Conservation (phyloP, 495 filamentous ascomycete genomes). For the Hypoxylon cercidicola region DNA sequence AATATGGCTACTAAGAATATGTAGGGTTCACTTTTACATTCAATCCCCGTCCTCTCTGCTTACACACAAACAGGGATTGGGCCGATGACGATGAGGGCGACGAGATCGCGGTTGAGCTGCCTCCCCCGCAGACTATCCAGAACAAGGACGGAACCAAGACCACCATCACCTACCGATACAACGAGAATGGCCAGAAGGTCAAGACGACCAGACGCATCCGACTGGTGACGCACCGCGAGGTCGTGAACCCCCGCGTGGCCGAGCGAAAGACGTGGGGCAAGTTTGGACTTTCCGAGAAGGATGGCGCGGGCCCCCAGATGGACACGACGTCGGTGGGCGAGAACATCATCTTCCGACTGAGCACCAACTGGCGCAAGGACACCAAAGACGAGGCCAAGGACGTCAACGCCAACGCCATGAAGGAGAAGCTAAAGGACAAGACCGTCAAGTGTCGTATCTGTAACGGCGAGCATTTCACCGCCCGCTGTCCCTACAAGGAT, state of each 20-base stretch:
- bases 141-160: constrained; percentile 99
- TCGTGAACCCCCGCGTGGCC: constrained; percentile 90
- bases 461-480: constrained; percentile 97
- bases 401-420: constrained; percentile 81
- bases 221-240: constrained; percentile 84
- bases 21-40: constrained; percentile 6
- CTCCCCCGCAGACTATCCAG: constrained; percentile 82
- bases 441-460: constrained; percentile 99
- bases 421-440: constrained; percentile 95
- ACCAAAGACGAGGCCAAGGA: constrained; percentile 81
- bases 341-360: constrained; percentile 95
- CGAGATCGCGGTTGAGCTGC: constrained; percentile 81
- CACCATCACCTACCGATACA: constrained; percentile 86
- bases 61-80: constrained; percentile 72
- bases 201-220: constrained; percentile 96
- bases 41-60: constrained; percentile 7
- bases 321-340: constrained; percentile 95
- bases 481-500: constrained; percentile 81
- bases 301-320: constrained; percentile 74
- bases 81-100: constrained; percentile 94
- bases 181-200: constrained; percentile 93
- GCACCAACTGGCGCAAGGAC: constrained; percentile 88
- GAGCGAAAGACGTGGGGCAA: constrained; percentile 92
- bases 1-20: constrained; percentile 38
- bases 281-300: constrained; percentile 77